phyloP scores from a whole-genome alignment of 1,139 yeast genomes.

The Wickerhamiella pararugosa region DNA sequence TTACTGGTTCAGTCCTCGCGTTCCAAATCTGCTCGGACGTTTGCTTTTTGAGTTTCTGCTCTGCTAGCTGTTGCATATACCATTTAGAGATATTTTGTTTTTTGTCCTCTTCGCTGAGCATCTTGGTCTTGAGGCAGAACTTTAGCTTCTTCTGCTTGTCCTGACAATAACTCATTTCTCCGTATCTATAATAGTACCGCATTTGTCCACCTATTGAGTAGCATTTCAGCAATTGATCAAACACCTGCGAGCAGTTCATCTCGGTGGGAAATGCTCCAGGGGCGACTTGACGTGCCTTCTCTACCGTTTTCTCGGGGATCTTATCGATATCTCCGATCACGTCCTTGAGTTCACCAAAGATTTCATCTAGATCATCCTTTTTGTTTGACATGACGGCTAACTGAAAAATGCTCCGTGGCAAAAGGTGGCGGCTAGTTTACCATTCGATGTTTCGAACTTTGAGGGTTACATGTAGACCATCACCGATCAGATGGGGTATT shows the following conservation, averaged over 20 bases:
- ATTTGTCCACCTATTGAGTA: slow-evolving; percentile 84
- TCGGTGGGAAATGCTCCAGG: slow-evolving; percentile 23
- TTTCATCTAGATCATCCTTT: slow-evolving; percentile 1
- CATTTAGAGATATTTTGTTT: slow-evolving; percentile 49
- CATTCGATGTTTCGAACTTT: too few relatives aligned
- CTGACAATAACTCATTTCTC: slow-evolving; percentile 56
- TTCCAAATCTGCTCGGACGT: slow-evolving; percentile 66
- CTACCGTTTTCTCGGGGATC: neutral
- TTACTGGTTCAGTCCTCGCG: slow-evolving; percentile 28
- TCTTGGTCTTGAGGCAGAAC: slow-evolving; percentile 56
- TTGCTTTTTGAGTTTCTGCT: slow-evolving; percentile 43
- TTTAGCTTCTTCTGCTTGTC: slow-evolving; percentile 60
- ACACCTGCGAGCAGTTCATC: slow-evolving; percentile 64
- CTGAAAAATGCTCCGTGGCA: too few relatives aligned
- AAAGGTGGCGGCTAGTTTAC: too few relatives aligned
- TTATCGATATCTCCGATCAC: slow-evolving; percentile 4
- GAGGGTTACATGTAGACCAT: too few relatives aligned
- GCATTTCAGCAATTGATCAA: slow-evolving; percentile 74
- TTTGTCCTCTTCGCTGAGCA: slow-evolving; percentile 35
- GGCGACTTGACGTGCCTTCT: neutral
- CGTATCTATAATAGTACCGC: slow-evolving; percentile 68
- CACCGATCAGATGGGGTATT: too few relatives aligned
- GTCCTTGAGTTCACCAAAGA: slow-evolving; percentile 3
- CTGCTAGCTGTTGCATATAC: slow-evolving; percentile 47
- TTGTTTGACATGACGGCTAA: neutral